Conservation (phyloP, 208 protist species). For the Novymonas esmeraldas region DNA sequence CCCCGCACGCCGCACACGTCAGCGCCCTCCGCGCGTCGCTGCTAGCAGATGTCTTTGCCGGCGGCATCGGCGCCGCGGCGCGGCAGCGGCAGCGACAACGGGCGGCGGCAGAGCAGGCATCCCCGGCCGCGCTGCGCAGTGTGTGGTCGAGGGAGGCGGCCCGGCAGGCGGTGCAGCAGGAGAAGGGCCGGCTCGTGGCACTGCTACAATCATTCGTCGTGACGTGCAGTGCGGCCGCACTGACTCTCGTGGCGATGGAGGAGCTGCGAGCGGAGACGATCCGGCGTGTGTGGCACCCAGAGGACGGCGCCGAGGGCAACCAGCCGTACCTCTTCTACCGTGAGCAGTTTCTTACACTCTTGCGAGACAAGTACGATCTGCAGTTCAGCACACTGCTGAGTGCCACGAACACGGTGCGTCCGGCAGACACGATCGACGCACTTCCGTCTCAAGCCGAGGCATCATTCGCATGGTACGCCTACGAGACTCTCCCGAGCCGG, state of each 20-base stretch:
- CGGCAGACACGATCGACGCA: constrained; percentile 48
- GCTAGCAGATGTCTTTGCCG: constrained; percentile 15
- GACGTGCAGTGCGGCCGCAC: constrained; percentile 43
- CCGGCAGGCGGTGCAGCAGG: constrained; percentile 50
- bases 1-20: background rate
- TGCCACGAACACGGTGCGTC: background rate
- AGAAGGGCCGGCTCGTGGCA: constrained; percentile 32
- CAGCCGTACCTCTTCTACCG: constrained; percentile 2
- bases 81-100: background rate
- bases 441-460: constrained; percentile 75
- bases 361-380: constrained; percentile 18
- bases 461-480: constrained; percentile 57
- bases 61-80: background rate
- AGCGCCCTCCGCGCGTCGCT: background rate
- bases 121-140: constrained; percentile 19
- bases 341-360: constrained; percentile 23
- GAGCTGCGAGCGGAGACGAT: constrained; percentile 50
- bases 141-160: constrained; percentile 59
- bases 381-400: background rate
- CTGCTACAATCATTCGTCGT: constrained; percentile 46
- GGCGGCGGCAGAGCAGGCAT: background rate
- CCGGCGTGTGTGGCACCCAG: constrained; percentile 18
- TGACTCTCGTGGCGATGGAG: constrained; percentile 56
- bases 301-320: background rate
- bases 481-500: constrained; percentile 32